Base-by-base conservation (phyloP, 306 rosid species). In the Begonia loranthoides region DNA sequence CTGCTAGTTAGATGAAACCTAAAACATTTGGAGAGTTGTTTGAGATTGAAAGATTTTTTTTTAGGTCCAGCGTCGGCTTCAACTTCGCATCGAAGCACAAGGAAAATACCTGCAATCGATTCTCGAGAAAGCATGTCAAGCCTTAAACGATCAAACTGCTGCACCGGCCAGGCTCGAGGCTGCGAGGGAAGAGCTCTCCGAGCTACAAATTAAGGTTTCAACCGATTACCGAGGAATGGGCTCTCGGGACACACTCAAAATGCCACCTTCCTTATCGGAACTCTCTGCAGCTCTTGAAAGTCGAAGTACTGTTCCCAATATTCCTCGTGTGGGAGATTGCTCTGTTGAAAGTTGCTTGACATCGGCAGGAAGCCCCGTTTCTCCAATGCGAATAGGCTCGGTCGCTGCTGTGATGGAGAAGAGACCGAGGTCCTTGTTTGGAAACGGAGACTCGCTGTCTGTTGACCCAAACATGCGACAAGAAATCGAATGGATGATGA, bases 11-110 rank as follows among this genome's bases (percentile, higher is more conserved):
- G 15, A 49, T 60, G 41, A 10, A 28, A 36, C 21, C 50, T n/a
- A 21, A 11, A 55, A 41, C 12, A 21, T 13, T 51, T 11, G 16
- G 14, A 28, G 15, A 12, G 22, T 19, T 15, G 6, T 9, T 54
- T 16, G 0, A 33, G 41, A 19, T 48, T 4, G 22, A 10, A 5
- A 6, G 41, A 17, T 11, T 44, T 38, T 7, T 38, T 41, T 41
- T 14, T 14, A 77, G 83, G 83, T 77, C 53, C 83, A 77, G 69
- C 76, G 77, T 9, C 79, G 61, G 48, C 79, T 77, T 50, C 83
- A 77, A 64, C 74, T 70, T 54, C 83, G 79, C 19, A 73, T 77
- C 48, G 83, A 77, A 70, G 79, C 83, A 39, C 83, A 77, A 49
- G 71, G 79, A 10, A 73, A 77, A 57, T 77, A 77, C 67, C 76